Base-by-base conservation (phyloP, 2,329 filamentous ascomycete species). In the Plectosphaerella plurivora region DNA sequence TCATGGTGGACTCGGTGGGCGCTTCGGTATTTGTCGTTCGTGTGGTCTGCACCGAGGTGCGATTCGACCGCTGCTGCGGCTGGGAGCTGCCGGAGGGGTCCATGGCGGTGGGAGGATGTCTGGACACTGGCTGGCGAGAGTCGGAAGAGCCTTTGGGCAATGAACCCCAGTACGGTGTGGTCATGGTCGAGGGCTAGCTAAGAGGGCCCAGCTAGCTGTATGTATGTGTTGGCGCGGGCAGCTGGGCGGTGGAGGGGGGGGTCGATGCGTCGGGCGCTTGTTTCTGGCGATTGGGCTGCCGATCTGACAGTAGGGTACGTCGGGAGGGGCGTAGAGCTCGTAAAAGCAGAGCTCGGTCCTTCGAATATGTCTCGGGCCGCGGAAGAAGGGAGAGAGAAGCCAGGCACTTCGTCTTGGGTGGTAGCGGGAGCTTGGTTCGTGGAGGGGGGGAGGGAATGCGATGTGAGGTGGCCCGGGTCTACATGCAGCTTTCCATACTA, bases 111-210 rank as follows among this genome's bases (percentile, higher is more conserved):
- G 41, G n/a, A 20, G 28, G 41, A 5, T 44, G 58, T 67, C 65
- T 58, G 59, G 61, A 44, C 51, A 57, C 51, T 52, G 60, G 55
- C 57, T 65, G 60, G 57, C 67, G 61, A 22, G 4, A n/a, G 35
- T 24, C 36, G 24, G 16, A 41, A 16, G 36, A 39, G 18, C 35
- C 18, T 50, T 62, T 67, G 54, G 81, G 80, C 56, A 84, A 70
- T 63, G 81, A 69, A 65, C 80, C 80, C 81, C 81, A 83, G 70
- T 83, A 84, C 39, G 78, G 75, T 53, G 76, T 60, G 51, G 75
- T 68, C 74, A 78, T 79, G 65, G 64, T 44, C n/a, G 37, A 18
- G 16, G 45, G 28, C 49, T 53, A 48, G 28, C 49, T 53, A 48
- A 33, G 50, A 24, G 46, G 10, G 37, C 10, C 10, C 15, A n/a